Evolutionary conservation across 768 basidiomycete species (phyloP).

Genomic region (Hebeloma cylindrosporum): DNA sequence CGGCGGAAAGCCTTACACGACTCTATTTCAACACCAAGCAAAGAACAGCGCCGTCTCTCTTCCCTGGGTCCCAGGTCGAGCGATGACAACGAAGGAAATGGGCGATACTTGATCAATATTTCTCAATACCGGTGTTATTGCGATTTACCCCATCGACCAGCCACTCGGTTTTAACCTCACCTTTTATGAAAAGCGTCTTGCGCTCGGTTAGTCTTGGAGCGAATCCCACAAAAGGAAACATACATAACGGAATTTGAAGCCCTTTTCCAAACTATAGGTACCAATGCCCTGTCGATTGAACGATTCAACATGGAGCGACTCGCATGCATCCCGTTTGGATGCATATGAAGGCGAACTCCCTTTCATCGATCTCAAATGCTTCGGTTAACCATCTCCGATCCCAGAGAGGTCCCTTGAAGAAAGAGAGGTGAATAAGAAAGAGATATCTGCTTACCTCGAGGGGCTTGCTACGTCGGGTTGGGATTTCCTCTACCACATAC

Average conservation of each 20-base stretch:
- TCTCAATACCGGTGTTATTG: conserved; percentile 25
- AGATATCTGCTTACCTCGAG: too few relatives aligned
- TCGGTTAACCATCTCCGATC: conserved; percentile 28
- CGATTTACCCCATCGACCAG: conserved; percentile 25
- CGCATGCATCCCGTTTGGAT: conserved; percentile 30
- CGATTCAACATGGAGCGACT: conserved; percentile 36
- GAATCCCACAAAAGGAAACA: conserved; percentile 34
- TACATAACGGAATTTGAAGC: conserved; percentile 30
- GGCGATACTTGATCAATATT: conserved; percentile 31
- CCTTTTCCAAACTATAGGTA: conserved; percentile 31
- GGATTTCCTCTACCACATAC: too few relatives aligned
- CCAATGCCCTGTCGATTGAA: conserved; percentile 24
- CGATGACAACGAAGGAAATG: conserved; percentile 29
- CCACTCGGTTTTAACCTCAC: conserved; percentile 33
- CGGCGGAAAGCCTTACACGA: conserved; percentile 23
- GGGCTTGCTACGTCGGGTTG: too few relatives aligned
- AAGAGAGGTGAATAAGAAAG: too few relatives aligned
- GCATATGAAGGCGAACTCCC: conserved; percentile 44
- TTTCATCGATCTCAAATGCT: conserved; percentile 37
- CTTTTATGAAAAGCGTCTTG: conserved; percentile 37
- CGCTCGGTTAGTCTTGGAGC: conserved; percentile 32
- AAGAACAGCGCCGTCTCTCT: conserved; percentile 33
- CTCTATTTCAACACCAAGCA: conserved; percentile 34
- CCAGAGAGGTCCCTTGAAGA: too few relatives aligned
- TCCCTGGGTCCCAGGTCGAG: conserved; percentile 34